Percentiles rank a stretch among this genome's conserved stretches.
Conservation (phyloP, 2,329 filamentous ascomycete species). For the Trichoderma sp. region DNA sequence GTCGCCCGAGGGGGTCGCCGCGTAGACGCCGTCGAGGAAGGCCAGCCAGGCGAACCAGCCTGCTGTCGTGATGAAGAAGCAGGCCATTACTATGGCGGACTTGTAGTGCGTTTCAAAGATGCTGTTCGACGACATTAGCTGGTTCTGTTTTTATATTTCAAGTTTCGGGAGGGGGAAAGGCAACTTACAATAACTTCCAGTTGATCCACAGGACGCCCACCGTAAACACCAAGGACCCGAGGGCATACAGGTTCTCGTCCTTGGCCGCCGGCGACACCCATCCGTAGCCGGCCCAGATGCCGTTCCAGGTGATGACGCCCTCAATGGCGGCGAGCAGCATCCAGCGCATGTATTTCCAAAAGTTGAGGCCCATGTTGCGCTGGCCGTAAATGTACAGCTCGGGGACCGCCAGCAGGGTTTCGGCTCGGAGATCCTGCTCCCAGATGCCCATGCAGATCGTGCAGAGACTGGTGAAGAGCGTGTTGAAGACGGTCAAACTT, state of each 20-base stretch:
- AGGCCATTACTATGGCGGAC: conserved; percentile 61
- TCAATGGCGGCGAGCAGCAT: conserved; percentile 73
- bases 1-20: conserved; percentile 47
- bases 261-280: conserved; percentile 53
- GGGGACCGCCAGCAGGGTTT: conserved; percentile 87
- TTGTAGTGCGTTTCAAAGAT: conserved; percentile 80
- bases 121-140: conserved; percentile 40
- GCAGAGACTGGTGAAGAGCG: conserved; percentile 84
- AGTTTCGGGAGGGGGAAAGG: not conserved
- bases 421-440: conserved; percentile 82
- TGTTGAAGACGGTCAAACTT: conserved; percentile 89
- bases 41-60: conserved; percentile 77
- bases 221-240: conserved; percentile 73
- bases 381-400: conserved; percentile 88
- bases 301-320: conserved; percentile 74
- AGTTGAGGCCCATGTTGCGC: conserved; percentile 70
- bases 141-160: not conserved
- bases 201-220: conserved; percentile 73
- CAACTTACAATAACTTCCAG: conserved; percentile 70
- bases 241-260: conserved; percentile 71
- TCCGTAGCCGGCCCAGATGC: conserved; percentile 56
- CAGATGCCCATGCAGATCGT: conserved; percentile 91
- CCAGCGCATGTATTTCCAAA: conserved; percentile 74
- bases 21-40: conserved; percentile 68
- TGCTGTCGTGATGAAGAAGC: conserved; percentile 59